Evolutionary conservation across 2,329 filamentous ascomycete genomes (phyloP).

Genomic region (Verruconis gallopava): DNA sequence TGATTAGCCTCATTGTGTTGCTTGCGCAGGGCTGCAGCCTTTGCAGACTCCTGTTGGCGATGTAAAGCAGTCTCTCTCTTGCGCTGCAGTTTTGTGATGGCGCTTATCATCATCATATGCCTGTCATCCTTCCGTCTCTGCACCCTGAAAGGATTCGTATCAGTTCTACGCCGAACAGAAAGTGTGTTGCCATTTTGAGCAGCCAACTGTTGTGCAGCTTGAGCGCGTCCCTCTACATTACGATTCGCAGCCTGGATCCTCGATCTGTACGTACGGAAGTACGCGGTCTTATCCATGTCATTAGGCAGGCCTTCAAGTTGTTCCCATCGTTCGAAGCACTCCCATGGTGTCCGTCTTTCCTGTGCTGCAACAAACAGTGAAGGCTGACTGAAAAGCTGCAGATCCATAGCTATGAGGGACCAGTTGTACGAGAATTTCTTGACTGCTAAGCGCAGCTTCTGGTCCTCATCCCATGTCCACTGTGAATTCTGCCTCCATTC

Average conservation of each 20-base stretch:
- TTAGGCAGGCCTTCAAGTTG: conserved; percentile 78
- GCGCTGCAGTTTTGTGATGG: conserved; percentile 89
- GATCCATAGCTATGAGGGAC: conserved; percentile 78
- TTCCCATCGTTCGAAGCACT: conserved; percentile 97
- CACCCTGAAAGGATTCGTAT: conserved; percentile 70
- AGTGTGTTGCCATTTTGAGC: conserved; percentile 25
- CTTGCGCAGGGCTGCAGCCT: conserved; percentile 69
- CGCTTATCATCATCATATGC: conserved; percentile 79
- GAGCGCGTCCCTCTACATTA: conserved; percentile 44
- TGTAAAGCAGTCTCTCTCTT: conserved; percentile 76
- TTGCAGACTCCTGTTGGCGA: conserved; percentile 66
- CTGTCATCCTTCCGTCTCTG: conserved; percentile 77
- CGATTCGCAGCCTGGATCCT: conserved; percentile 50
- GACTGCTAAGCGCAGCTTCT: conserved; percentile 72
- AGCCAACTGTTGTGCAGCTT: conserved; percentile 20
- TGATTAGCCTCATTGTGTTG: conserved; percentile 48
- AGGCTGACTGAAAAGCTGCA: conserved; percentile 43
- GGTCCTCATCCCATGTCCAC: conserved; percentile 83
- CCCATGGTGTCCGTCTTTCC: conserved; percentile 89
- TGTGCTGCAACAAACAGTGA: conserved; percentile 73
- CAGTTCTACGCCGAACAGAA: conserved; percentile 54
- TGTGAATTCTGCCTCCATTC: conserved; percentile 78
- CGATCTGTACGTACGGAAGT: conserved; percentile 67
- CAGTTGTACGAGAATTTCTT: conserved; percentile 95
- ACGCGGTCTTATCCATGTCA: conserved; percentile 90